Base-by-base conservation (phyloP, 2,329 filamentous ascomycete species). In the Alternaria metachromatica region DNA sequence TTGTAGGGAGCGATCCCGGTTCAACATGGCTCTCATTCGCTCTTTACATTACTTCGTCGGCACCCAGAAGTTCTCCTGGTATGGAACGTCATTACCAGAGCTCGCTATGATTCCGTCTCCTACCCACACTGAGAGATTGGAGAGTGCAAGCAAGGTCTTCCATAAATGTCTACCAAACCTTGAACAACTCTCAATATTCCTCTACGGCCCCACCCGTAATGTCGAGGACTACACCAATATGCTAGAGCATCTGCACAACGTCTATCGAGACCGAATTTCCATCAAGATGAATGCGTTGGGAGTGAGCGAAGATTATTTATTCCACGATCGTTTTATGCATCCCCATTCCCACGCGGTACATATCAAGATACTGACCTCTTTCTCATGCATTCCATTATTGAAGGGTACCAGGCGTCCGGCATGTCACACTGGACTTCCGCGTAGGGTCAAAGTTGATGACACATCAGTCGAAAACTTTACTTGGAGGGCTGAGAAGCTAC, bases 301-400 rank as follows among this genome's bases (percentile, higher is more conserved):
- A 15, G 3, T 18, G n/a, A 2, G 2, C 20, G 15, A 41, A 5
- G 26, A 12, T 12, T 53, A 33, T 28, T n/a, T 51, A 4, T 37
- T 37, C 30, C 30, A 9, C 6, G 0, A 15, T 37, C 30, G 30
- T 37, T 37, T 1, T 1, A 4, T 1, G 30, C 30, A 33, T 6
- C 30, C 30, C 12, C 1, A 1, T 4, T 0, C 1, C 6, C 1
- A 28, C 21, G 4, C 23, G 12, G 30, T 4, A 33, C 1, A 0
- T 7, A 0, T 33, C 30, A 0, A 33, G 30, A 33, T 15, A 33
- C 30, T 37, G 30, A 37, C 30, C 13, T 37, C 13, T 37, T 15
- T 9, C 30, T 37, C 30, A 15, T 0, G 13, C 30, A 15, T 37
- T 37, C 30, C 30, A 5, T 37, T 37, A 37, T 15, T 37, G 20